Percentiles rank a stretch among this genome's conserved stretches.
These are phyloP conservation scores for Colletotrichum sp. DNA, from an alignment of 2,329 filamentous ascomycete genomes.

Conservation along the genomic window DNA sequence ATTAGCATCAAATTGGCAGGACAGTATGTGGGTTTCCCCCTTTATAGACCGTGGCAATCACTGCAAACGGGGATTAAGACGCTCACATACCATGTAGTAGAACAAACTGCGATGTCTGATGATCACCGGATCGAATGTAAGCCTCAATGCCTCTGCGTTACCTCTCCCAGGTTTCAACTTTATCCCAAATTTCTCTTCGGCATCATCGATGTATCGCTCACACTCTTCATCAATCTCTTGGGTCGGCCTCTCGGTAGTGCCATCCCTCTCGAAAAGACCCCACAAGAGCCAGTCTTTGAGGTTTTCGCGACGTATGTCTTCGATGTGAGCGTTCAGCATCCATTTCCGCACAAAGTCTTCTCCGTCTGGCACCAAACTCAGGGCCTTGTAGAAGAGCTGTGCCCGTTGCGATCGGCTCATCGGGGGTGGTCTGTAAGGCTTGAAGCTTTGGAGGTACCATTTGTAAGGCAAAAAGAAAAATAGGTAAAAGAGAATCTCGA, in stretches of 20 bases:
- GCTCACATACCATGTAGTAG: conserved; percentile 58
- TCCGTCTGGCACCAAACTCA: conserved; percentile 48
- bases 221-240: conserved; percentile 56
- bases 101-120: conserved; percentile 60
- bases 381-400: neutral
- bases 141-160: conserved; percentile 54
- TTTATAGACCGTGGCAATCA: neutral
- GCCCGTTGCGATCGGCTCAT: conserved; percentile 3
- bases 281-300: conserved; percentile 66
- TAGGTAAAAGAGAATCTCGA: conserved; percentile 47
- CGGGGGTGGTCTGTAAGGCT: neutral
- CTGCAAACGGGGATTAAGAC: neutral
- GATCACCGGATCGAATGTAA: conserved; percentile 63
- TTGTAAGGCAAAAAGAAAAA: conserved; percentile 48
- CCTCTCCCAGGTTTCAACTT: conserved; percentile 57
- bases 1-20: neutral
- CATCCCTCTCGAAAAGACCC: conserved; percentile 57
- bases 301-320: conserved; percentile 63
- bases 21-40: neutral
- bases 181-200: conserved; percentile 56
- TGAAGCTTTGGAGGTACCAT: conserved; percentile 35
- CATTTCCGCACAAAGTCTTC: conserved; percentile 60
- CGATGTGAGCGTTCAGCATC: conserved; percentile 58
- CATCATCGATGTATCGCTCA: conserved; percentile 55
- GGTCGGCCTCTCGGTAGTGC: conserved; percentile 36